These are phyloP conservation scores for Stemphylium lycopersici DNA, from an alignment of 2,329 filamentous ascomycete genomes.

Conservation along the genomic window DNA sequence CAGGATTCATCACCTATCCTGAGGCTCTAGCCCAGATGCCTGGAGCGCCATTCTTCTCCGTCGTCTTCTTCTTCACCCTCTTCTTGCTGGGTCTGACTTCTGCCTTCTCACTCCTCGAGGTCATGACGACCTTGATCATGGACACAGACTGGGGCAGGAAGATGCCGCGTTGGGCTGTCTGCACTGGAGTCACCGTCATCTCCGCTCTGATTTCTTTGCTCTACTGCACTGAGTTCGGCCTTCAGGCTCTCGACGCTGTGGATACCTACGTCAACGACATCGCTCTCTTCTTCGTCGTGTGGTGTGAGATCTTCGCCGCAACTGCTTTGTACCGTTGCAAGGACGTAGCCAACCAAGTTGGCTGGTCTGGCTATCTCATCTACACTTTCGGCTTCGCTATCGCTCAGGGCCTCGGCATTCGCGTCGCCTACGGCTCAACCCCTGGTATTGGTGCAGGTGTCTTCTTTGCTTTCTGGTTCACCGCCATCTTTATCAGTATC, in stretches of 20 bases:
- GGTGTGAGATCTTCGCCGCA: slow-evolving; percentile 56
- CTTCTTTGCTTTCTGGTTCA: slow-evolving; percentile 58
- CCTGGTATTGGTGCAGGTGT: slow-evolving; percentile 54
- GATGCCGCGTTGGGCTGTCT: slow-evolving; percentile 14
- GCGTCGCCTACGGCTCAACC: slow-evolving; percentile 52
- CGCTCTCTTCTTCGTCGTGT: slow-evolving; percentile 59
- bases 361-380: slow-evolving; percentile 49
- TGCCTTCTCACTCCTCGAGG: slow-evolving; percentile 62
- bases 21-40: slow-evolving; percentile 61
- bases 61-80: slow-evolving; percentile 61
- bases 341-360: slow-evolving; percentile 52
- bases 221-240: slow-evolving; percentile 62
- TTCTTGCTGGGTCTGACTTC: slow-evolving; percentile 62
- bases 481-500: slow-evolving; percentile 45
- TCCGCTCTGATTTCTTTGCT: slow-evolving; percentile 57
- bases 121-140: slow-evolving; percentile 57
- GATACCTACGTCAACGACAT: slow-evolving; percentile 62
- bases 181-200: slow-evolving; percentile 43
- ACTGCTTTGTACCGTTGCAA: slow-evolving; percentile 59
- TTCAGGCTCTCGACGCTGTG: slow-evolving; percentile 58
- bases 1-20: slow-evolving; percentile 61
- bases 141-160: slow-evolving; percentile 54
- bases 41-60: slow-evolving; percentile 60
- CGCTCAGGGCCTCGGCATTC: slow-evolving; percentile 57
- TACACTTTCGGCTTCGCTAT: slow-evolving; percentile 58